A percentile compares a stretch with the other conserved stretches of the same genome.
Evolutionary conservation across 495 filamentous ascomycete species (phyloP).

Genomic region (Aspergillus nanangensis): DNA sequence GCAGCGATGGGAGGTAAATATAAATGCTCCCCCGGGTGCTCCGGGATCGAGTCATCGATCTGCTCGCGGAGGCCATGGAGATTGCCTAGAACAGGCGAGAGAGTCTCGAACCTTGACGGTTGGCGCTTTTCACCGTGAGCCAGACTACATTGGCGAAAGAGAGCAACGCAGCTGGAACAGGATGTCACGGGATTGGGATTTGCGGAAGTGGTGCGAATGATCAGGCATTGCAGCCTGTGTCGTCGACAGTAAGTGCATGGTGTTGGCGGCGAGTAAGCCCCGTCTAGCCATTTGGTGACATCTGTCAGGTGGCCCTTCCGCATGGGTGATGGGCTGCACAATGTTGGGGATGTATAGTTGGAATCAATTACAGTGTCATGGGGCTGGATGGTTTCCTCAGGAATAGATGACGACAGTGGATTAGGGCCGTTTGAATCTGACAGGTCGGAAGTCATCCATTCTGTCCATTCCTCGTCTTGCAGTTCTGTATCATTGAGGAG

Average conservation of each 20-base stretch:
- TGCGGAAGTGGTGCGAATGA: conserved; percentile 37
- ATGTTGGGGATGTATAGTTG: neutral
- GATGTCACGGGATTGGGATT: conserved; percentile 54
- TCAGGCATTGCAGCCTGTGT: conserved; percentile 40
- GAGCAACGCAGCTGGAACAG: conserved; percentile 74
- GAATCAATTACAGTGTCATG: neutral
- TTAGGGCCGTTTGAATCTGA: neutral
- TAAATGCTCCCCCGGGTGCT: conserved; percentile 2
- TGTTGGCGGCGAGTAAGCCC: conserved; percentile 32
- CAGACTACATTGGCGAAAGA: conserved; percentile 70
- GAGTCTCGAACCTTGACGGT: conserved; percentile 41
- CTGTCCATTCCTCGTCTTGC: neutral
- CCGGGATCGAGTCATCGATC: conserved; percentile 15
- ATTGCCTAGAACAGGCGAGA: conserved; percentile 37
- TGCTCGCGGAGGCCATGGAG: conserved; percentile 38
- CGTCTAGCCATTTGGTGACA: conserved; percentile 39
- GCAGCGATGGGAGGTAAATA: too few relatives aligned
- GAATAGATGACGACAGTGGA: too few relatives aligned
- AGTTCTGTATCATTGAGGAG: neutral
- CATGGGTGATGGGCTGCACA: neutral
- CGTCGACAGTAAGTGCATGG: conserved; percentile 41
- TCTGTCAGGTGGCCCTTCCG: conserved; percentile 13
- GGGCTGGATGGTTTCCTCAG: neutral
- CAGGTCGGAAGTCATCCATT: neutral
- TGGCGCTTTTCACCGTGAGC: conserved; percentile 40